Base-by-base conservation (phyloP, 2,329 filamentous ascomycete genomes). In the Zasmidium citrigriseum region DNA sequence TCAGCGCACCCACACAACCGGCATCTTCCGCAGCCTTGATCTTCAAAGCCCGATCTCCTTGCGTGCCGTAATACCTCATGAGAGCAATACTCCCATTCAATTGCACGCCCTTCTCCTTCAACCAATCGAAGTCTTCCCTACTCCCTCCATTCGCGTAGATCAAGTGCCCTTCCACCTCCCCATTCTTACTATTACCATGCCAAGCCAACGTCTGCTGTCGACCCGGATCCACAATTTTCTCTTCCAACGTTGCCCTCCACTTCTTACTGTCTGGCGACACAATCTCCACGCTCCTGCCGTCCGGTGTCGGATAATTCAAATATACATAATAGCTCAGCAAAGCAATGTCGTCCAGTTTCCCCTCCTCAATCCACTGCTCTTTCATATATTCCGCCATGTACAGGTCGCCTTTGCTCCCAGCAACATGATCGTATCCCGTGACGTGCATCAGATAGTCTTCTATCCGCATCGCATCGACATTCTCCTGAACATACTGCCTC, bases 101-200 rank as follows among this genome's bases (percentile, higher is more conserved):
- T 24, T 89, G 82, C 60, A 98, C 82, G 0, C 88, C 90, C 62
- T 83, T 84, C 54, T 92, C 86, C 58, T 83, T 79, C 24, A 99
- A 78, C 54, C 76, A 78, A 70, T 89, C 82, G 72, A 96, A 98
- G 72, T 99, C 95, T 46, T 90, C 86, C 52, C 86, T 83, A 46
- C 90, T 89, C 12, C 95, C 96, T 69, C 93, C 96, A 75, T 98
- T 97, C 54, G 89, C 93, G 73, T 96, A 99, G 1, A 99, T 84
- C 46, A 98, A 75, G 20, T 89, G 93, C 0, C 95, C 95, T 23
- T 84, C 89, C 38, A 93, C 92, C 68, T 95, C 89, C 46, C 93
- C 95, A 0, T 89, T 84, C 71, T 90, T 92, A 18, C 93, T 96
- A 72, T 95, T 87, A 1, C 91, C 95, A 72, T 98, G 93, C 71